A percentile compares a stretch with the other conserved stretches of the same genome.
Conservation (phyloP, 306 rosid genomes). For the Cicer chorassanicum region DNA sequence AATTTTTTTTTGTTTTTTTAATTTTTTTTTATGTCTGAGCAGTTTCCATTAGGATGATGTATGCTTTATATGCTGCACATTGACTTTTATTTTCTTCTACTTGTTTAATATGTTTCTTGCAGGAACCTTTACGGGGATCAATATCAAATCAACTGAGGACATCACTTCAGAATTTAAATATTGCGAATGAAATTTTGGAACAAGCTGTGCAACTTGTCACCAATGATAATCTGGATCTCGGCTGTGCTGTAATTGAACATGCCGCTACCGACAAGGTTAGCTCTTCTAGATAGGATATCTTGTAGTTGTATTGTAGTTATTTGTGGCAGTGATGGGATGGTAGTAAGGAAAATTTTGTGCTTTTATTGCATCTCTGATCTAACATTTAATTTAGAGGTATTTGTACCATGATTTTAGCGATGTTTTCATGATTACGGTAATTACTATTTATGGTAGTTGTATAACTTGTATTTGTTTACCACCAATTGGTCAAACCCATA, state of each 20-base stretch:
- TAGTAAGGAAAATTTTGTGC: neutral
- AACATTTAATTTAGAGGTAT: neutral
- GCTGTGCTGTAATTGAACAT: slow-evolving; percentile 96
- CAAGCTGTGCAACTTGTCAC: slow-evolving; percentile 96
- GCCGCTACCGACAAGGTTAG: slow-evolving; percentile 97
- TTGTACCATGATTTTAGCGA: neutral
- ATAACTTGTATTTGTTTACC: neutral
- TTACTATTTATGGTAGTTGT: neutral
- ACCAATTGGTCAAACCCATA: neutral
- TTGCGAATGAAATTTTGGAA: slow-evolving; percentile 74
- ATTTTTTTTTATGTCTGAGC: slow-evolving; percentile 16
- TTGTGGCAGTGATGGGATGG: neutral
- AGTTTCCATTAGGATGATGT: neutral
- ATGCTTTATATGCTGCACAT: neutral
- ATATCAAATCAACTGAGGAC: slow-evolving; percentile 82
- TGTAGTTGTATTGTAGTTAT: slow-evolving; percentile 35
- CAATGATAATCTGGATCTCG: slow-evolving; percentile 97
- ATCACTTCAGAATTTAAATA: slow-evolving; percentile 74
- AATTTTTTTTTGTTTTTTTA: too few species aligned
- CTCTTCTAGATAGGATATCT: slow-evolving; percentile 29
- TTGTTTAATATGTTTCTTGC: slow-evolving; percentile 38
- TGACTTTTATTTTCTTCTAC: slow-evolving; percentile 19
- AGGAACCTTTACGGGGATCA: slow-evolving; percentile 91
- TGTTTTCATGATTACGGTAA: neutral
- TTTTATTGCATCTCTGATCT: slow-evolving; percentile 18